Conservation (phyloP, 164 flowering plant species). For the Vitis rotundifolia region DNA sequence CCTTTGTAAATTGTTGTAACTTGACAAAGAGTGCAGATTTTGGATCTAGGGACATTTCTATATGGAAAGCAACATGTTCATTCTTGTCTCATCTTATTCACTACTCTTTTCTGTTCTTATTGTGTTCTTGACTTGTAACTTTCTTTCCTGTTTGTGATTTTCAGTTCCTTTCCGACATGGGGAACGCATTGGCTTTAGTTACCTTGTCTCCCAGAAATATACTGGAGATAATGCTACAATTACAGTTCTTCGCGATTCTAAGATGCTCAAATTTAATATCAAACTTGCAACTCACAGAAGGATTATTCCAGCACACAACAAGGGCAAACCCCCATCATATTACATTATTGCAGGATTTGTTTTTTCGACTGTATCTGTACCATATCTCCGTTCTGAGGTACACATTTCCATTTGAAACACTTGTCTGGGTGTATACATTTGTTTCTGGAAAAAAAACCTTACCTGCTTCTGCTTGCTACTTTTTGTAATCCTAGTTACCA, state of each 20-base stretch:
- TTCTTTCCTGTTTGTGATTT: constrained; percentile 4
- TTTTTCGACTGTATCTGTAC: constrained; percentile 76
- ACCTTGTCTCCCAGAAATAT: constrained; percentile 92
- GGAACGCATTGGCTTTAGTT: constrained; percentile 96
- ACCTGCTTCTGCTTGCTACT: too few relatives aligned
- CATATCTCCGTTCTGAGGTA: constrained; percentile 93
- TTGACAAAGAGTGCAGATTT: not conserved
- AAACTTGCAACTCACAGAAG: constrained; percentile 61
- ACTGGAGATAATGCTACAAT: constrained; percentile 75
- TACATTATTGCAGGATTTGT: constrained; percentile 91
- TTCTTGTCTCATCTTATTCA: not conserved
- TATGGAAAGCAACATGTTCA: not conserved
- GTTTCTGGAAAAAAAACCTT: too few relatives aligned
- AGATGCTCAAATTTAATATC: constrained; percentile 51
- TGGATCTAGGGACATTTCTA: not conserved
- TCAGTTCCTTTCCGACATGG: constrained; percentile 96
- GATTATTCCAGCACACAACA: constrained; percentile 75
- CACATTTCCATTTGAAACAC: constrained; percentile 5
- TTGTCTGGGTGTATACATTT: not conserved
- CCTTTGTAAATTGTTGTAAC: not conserved
- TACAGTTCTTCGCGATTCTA: constrained; percentile 70
- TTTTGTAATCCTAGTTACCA: too few relatives aligned
- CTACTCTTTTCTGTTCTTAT: not conserved
- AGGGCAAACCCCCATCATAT: constrained; percentile 84
- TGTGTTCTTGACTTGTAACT: not conserved